These are phyloP conservation scores for Sclerotinia glacialis DNA, from an alignment of 2,329 filamentous ascomycete genomes.

Conservation along the genomic window DNA sequence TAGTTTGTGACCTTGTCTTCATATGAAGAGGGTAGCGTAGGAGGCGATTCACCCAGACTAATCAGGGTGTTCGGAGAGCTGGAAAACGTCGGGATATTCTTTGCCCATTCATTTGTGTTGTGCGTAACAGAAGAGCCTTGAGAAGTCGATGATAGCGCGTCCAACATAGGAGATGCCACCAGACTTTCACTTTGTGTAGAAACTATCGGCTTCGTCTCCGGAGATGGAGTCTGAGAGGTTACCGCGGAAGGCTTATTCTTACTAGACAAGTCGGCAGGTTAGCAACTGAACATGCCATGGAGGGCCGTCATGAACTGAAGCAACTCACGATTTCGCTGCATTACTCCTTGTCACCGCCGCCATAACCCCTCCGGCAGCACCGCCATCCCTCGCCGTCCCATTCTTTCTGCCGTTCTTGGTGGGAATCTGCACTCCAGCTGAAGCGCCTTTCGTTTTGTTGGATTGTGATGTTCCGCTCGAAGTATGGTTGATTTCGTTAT, in stretches of 20 bases:
- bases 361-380: slow-evolving; percentile 31
- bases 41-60: slow-evolving; percentile 47
- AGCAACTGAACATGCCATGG: slow-evolving; percentile 8
- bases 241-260: slow-evolving; percentile 20
- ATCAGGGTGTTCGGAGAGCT: slow-evolving; percentile 44
- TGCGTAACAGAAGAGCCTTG: slow-evolving; percentile 33
- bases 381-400: slow-evolving; percentile 39
- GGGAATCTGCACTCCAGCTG: slow-evolving; percentile 33
- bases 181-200: slow-evolving; percentile 31
- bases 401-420: slow-evolving; percentile 39
- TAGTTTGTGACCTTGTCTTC: slow-evolving; percentile 36
- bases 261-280: slow-evolving; percentile 17
- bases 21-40: slow-evolving; percentile 39
- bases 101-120: slow-evolving; percentile 46
- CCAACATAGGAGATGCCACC: slow-evolving; percentile 36
- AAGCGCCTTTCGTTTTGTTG: slow-evolving; percentile 31
- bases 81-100: slow-evolving; percentile 44
- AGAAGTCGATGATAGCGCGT: slow-evolving; percentile 37
- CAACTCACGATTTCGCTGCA: slow-evolving; percentile 38
- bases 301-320: neutral
- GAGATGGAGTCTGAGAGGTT: slow-evolving; percentile 28
- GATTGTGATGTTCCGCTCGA: slow-evolving; percentile 29
- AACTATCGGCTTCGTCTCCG: slow-evolving; percentile 34
- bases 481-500: slow-evolving; percentile 36
- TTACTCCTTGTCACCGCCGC: slow-evolving; percentile 39